A percentile compares a stretch with the other conserved stretches of the same genome.
phyloP scores from a whole-genome alignment of 2,329 filamentous ascomycete genomes.

The Apiospora marii region DNA sequence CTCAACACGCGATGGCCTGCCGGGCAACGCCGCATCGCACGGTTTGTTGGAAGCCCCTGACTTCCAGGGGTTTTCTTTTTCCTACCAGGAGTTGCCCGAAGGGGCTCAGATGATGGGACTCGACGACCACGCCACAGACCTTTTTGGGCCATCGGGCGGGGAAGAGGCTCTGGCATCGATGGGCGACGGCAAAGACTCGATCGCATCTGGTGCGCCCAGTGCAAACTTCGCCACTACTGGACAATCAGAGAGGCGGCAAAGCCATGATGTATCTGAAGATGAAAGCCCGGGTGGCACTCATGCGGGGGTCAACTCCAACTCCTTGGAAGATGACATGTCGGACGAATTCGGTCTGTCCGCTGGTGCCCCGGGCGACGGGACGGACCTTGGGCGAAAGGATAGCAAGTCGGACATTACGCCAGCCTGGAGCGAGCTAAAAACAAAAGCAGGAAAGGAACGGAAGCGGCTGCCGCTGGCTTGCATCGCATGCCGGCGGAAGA shows the following conservation, averaged over 20 bases:
- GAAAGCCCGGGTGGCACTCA: constrained; percentile 52
- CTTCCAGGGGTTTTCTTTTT: constrained; percentile 62
- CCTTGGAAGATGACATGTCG: constrained; percentile 60
- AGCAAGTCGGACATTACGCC: constrained; percentile 67
- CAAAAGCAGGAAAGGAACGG: constrained; percentile 93
- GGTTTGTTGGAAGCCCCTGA: constrained; percentile 55
- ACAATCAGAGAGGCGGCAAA: constrained; percentile 35
- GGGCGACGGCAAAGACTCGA: constrained; percentile 47
- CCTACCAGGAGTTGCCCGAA: constrained; percentile 54
- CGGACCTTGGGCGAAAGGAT: constrained; percentile 62
- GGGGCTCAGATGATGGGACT: constrained; percentile 52
- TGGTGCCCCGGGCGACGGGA: constrained; percentile 56
- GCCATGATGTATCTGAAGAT: constrained; percentile 54
- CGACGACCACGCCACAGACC: constrained; percentile 45
- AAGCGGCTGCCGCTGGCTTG: constrained; percentile 93
- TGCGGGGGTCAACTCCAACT: constrained; percentile 55
- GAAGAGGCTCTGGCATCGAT: constrained; percentile 35
- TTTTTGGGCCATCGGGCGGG: constrained; percentile 33
- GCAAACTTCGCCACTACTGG: constrained; percentile 40
- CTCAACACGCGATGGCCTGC: constrained; percentile 42
- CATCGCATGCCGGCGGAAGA: constrained; percentile 95
- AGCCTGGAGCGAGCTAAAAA: constrained; percentile 84
- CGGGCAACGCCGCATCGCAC: constrained; percentile 41
- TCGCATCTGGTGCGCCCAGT: constrained; percentile 46
- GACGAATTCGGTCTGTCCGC: constrained; percentile 67